Evolutionary conservation across 2,329 filamentous ascomycete species (phyloP), one percentile per base, ranked within the genome.

Genomic region (Monosporascus sp.): DNA sequence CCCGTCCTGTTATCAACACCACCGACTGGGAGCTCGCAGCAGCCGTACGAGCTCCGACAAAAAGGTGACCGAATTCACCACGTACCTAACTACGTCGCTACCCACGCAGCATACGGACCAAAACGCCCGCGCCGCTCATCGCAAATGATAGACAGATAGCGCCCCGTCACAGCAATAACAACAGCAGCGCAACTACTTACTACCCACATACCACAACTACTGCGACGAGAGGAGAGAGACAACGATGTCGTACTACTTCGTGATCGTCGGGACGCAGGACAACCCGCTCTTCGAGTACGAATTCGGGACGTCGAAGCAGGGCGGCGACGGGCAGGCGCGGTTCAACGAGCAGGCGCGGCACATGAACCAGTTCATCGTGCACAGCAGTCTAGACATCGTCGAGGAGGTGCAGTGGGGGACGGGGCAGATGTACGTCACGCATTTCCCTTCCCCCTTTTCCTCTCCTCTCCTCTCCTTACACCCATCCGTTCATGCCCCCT

Each of bases 311-410:
- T 96, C 90, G 41, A 97, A 97, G 72, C 88, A 91, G 64, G 92
- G 93, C 74, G 93, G 93, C 68, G 94, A 97, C 77, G 94, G 94
- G 63, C 80, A 91, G 68, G 83, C 93, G 56, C 88, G 89, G 67
- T 97, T 97, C 78, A 84, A 82, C 54, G 89, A 96, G 60, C 87
- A 95, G 65, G 88, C 93, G 51, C 85, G 90, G 58, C 90, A 96
- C 71, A 88, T 97, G 79, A 97, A 97, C 75, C 94, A 97, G 72
- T 97, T 99, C 76, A 90, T 97, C 68, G 85, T 96, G 35, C 93
- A 99, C 75, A 92, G 90, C 62, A 89, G 89, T 60, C 78, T 99
- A 53, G 94, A 99, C 70, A 90, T 97, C 46, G 89, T 96, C 49
- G 94, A 99, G 74, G 94, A 99, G 72, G 85, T 93, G 31, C 94